These are phyloP conservation scores for Paramecium sexaurelia DNA, from an alignment of 73 alveolate species.

Conservation along the genomic window DNA sequence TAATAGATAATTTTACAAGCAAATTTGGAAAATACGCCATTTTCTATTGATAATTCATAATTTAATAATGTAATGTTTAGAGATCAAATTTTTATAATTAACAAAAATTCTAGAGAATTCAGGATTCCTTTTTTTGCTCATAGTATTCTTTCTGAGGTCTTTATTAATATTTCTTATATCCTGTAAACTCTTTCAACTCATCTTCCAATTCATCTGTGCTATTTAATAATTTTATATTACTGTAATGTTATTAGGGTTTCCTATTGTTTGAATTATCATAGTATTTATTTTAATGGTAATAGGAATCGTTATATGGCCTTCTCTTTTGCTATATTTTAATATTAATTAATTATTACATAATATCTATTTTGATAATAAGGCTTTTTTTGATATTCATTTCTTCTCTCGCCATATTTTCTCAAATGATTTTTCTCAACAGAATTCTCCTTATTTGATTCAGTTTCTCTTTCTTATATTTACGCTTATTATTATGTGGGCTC, in stretches of 20 bases:
- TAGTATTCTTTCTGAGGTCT: neutral
- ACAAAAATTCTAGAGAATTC: neutral
- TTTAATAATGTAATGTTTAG: neutral
- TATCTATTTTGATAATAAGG: neutral
- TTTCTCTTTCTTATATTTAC: neutral
- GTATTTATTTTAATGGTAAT: neutral
- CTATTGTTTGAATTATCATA: neutral
- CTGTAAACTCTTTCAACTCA: slow-evolving; percentile 29
- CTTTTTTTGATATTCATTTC: neutral
- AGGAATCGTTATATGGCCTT: neutral
- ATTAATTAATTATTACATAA: neutral
- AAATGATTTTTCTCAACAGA: neutral
- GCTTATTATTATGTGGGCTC: neutral
- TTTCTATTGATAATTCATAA: neutral
- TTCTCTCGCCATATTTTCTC: neutral
- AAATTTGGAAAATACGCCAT: slow-evolving; percentile 40
- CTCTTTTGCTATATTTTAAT: neutral
- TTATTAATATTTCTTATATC: slow-evolving; percentile 9
- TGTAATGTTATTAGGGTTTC: neutral
- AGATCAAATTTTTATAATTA: neutral
- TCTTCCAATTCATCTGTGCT: neutral
- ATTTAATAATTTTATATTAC: neutral
- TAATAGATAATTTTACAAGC: neutral
- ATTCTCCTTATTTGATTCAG: slow-evolving; percentile 35
- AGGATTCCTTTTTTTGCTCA: slow-evolving; percentile 7